Base-by-base conservation (phyloP, 2,329 filamentous ascomycete species). In the Botrytis sinoallii region DNA sequence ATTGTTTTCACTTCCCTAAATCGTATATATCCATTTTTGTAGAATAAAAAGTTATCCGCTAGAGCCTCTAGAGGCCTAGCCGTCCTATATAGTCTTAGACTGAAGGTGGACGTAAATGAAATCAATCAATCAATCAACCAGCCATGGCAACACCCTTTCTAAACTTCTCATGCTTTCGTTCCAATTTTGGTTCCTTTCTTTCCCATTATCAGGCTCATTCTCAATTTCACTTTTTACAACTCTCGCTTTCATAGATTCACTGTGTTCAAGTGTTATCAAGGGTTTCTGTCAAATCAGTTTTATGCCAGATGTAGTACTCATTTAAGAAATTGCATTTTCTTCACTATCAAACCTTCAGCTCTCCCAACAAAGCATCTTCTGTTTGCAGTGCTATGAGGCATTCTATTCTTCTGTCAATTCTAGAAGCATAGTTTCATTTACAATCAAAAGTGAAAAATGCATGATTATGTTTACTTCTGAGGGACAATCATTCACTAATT, bases 381-480 rank as follows among this genome's bases (percentile, higher is more conserved):
- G 2, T 52, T 6, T 14, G 4, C 48, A n/a, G 12, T n/a, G 0
- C 48, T 52, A 14, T n/a, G 3, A 52, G 5, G 2, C 1, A 14
- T 52, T 25, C 9, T 25, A 25, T n/a, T 52, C 25, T 52, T n/a
- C 48, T n/a, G 10, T 52, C 3, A 2, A 52, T 52, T 52, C 12
- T n/a, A 14, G 12, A 25, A 52, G 48, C 25, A 52, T 52, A n/a
- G 22, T 52, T n/a, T n/a, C 7, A 8, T n/a, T 14, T 3, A n/a
- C 4, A 52, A 16, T 2, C 4, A 16, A 14, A 52, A 52, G 48
- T 16, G 12, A 52, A 52, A 52, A 6, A 14, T 52, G 25, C 48
- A n/a, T 52, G 12, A 4, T n/a, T 12, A 14, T 52, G 12, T n/a
- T 52, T 25, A n/a, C 25, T 52, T 14, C 12, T 0, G 25, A 52